phyloP scores from a whole-genome alignment of 73 alveolate genomes.

The Stentor roeselii region DNA sequence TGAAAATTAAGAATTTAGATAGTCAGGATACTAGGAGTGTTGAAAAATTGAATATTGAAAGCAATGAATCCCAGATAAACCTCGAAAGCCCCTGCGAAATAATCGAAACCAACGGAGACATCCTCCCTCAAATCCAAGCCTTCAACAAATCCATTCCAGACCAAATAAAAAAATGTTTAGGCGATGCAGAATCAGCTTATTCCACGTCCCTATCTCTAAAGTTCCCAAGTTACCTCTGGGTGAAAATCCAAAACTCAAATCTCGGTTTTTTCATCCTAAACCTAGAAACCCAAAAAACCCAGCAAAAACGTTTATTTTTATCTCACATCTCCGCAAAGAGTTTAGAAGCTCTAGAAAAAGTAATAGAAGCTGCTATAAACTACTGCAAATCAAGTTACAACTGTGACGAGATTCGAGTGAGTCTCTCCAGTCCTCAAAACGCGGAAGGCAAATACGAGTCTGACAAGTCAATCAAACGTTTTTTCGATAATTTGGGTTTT shows the following conservation, averaged over 20 bases:
- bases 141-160: not conserved
- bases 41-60: not conserved
- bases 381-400: not conserved
- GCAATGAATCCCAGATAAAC: not conserved
- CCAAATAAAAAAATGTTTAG: not conserved
- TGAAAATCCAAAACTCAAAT: not conserved
- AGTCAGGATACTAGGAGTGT: not conserved
- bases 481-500: slow-evolving; percentile 16
- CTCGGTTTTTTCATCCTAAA: slow-evolving; percentile 4
- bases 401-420: not conserved
- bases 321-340: not conserved
- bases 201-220: not conserved
- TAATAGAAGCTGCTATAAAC: not conserved
- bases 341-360: not conserved
- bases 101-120: not conserved
- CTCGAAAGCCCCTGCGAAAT: not conserved
- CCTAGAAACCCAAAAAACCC: slow-evolving; percentile 12
- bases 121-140: not conserved
- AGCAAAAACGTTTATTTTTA: not conserved
- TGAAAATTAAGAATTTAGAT: too few relatives aligned
- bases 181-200: slow-evolving; percentile 2
- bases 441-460: slow-evolving; percentile 21
- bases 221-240: slow-evolving; percentile 12
- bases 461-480: slow-evolving; percentile 10
- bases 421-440: not conserved